These are phyloP conservation scores for Trichoderma pleuroti DNA, from an alignment of 2,329 filamentous ascomycete genomes.

Conservation along the genomic window DNA sequence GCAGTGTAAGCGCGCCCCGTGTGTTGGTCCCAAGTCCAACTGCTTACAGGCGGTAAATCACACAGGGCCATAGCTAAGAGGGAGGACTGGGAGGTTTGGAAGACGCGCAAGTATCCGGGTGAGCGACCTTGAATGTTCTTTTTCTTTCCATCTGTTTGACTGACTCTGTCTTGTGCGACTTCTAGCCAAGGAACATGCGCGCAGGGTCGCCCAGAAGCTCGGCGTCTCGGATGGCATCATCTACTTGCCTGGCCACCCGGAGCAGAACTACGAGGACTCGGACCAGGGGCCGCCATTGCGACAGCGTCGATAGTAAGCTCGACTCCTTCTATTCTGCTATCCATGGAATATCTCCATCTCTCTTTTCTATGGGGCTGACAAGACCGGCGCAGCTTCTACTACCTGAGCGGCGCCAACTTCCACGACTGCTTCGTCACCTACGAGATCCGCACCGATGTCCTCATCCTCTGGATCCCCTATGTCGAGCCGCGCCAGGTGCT, in stretches of 20 bases:
- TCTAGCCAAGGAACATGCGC: slow-evolving; percentile 54
- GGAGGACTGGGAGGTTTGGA: slow-evolving; percentile 15
- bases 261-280: slow-evolving; percentile 54
- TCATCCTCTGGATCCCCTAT: slow-evolving; percentile 71
- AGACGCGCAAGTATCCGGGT: slow-evolving; percentile 38
- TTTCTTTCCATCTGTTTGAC: neutral
- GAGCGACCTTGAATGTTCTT: slow-evolving; percentile 7
- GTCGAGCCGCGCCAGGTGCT: slow-evolving; percentile 59
- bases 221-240: slow-evolving; percentile 49
- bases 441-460: slow-evolving; percentile 55
- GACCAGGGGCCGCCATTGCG: slow-evolving; percentile 55
- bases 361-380: neutral
- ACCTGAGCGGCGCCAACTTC: slow-evolving; percentile 53
- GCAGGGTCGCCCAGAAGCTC: slow-evolving; percentile 52
- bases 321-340: neutral
- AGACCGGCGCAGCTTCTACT: slow-evolving; percentile 49
- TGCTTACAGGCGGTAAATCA: neutral
- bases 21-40: neutral
- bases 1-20: slow-evolving; percentile 41
- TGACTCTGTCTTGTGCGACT: neutral
- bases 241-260: slow-evolving; percentile 52
- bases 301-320: slow-evolving; percentile 56
- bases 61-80: slow-evolving; percentile 12
- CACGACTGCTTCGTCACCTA: slow-evolving; percentile 55
- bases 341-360: neutral